Percentiles rank a stretch among this genome's conserved stretches.
Evolutionary conservation across 345 rosid species (phyloP).

Genomic region (Citrus reticulata): DNA sequence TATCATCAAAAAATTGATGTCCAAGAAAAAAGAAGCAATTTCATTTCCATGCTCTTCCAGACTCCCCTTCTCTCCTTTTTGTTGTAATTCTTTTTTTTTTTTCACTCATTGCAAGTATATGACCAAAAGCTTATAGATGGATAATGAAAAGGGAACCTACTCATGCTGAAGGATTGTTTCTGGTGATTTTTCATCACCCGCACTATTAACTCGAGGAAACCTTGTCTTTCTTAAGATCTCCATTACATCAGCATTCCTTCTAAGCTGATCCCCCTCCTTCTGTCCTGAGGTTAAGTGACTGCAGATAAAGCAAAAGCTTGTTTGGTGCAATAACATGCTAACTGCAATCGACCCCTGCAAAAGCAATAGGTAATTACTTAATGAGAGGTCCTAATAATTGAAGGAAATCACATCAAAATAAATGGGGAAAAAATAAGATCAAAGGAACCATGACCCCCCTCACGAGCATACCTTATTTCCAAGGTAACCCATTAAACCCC

Average conservation of each 20-base stretch:
- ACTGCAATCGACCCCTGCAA: conserved; percentile 94
- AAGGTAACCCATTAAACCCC: conserved; percentile 98
- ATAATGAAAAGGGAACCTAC: conserved; percentile 44
- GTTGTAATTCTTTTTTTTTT: not conserved
- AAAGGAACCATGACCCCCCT: not conserved
- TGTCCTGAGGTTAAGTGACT: conserved; percentile 96
- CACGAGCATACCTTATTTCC: conserved; percentile 80
- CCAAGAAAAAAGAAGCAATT: not conserved
- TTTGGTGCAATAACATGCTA: conserved; percentile 90
- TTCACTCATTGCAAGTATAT: not conserved
- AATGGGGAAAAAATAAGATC: conserved; percentile 8
- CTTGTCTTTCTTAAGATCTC: conserved; percentile 93
- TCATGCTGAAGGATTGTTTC: conserved; percentile 94
- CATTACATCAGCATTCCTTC: conserved; percentile 94
- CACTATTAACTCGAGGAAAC: conserved; percentile 70
- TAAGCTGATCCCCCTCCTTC: conserved; percentile 89
- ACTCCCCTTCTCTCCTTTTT: not conserved
- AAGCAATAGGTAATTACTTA: conserved; percentile 9
- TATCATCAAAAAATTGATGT: not conserved
- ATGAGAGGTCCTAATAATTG: conserved; percentile 3
- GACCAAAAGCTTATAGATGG: not conserved
- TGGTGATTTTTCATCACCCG: conserved; percentile 69
- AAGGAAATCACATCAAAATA: not conserved
- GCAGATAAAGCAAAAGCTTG: conserved; percentile 93
- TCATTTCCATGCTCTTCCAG: not conserved